Conservation (phyloP, 345 rosid species). For the Brassica nigra region DNA sequence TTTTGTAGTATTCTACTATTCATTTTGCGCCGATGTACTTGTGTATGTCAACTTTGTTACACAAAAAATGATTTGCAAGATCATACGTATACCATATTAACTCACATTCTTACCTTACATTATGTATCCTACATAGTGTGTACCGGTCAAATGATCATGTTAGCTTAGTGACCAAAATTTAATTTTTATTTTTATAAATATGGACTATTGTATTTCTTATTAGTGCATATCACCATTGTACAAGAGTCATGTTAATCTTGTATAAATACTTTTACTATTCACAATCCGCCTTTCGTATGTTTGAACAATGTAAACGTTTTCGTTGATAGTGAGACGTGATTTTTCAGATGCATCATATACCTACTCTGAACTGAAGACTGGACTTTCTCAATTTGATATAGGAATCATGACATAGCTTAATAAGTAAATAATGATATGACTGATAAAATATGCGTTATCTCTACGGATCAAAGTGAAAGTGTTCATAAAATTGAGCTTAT, state of each 20-base stretch:
- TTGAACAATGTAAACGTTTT: not conserved
- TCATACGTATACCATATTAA: not conserved
- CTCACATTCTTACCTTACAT: not conserved
- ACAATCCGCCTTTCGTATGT: not conserved
- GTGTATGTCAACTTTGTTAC: not conserved
- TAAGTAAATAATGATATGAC: not conserved
- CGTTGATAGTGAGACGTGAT: not conserved
- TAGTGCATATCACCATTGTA: not conserved
- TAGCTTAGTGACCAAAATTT: not conserved
- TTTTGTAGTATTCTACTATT: not conserved
- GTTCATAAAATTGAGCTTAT: not conserved
- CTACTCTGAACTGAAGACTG: not conserved
- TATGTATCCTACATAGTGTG: not conserved
- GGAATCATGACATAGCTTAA: not conserved
- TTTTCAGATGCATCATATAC: not conserved
- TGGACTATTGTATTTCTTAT: not conserved
- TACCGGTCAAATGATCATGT: not conserved
- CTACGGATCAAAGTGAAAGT: slow-evolving; percentile 8
- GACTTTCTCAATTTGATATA: not conserved
- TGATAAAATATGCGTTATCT: not conserved
- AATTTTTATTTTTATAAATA: not conserved
- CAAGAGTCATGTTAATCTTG: not conserved
- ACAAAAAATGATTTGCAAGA: not conserved
- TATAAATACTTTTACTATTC: not conserved
- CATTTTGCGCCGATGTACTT: not conserved